These are phyloP conservation scores for Ottelia alismoides DNA, from an alignment of 106 monocot genomes.

Conservation along the genomic window DNA sequence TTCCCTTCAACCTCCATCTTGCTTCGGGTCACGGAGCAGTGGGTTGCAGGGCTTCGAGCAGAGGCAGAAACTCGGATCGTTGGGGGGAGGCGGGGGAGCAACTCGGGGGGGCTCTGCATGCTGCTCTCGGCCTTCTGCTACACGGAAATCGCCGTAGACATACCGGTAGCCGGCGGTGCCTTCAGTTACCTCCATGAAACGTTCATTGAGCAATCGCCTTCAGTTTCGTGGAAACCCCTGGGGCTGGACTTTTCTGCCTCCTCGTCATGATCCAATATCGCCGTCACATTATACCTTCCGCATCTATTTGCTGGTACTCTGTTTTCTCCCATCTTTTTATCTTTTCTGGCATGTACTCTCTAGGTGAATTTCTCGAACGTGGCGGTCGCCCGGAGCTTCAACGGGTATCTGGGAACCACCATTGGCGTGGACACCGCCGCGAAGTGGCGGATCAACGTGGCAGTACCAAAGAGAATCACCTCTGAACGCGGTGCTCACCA, in stretches of 20 bases:
- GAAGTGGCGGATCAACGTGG: too few relatives aligned
- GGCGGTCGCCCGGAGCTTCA: too few relatives aligned
- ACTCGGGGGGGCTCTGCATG: conserved; percentile 8
- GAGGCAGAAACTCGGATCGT: too few relatives aligned
- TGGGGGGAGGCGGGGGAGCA: too few relatives aligned
- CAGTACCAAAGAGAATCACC: not conserved
- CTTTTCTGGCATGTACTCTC: too few relatives aligned
- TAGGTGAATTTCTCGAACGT: too few relatives aligned
- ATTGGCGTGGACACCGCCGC: too few relatives aligned
- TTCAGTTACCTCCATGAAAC: conserved; percentile 10
- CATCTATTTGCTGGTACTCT: not conserved
- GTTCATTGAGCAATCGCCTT: not conserved
- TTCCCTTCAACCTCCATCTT: too few relatives aligned
- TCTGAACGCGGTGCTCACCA: not conserved
- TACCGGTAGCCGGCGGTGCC: conserved; percentile 12
- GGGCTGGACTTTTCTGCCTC: not conserved
- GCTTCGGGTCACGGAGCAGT: too few relatives aligned
- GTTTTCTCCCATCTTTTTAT: not conserved
- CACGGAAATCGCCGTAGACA: conserved; percentile 16
- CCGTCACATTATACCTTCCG: not conserved
- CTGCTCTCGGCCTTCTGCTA: conserved; percentile 19
- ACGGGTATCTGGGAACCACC: too few relatives aligned
- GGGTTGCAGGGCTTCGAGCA: too few relatives aligned
- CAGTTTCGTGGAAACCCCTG: not conserved
- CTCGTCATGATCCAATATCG: too few relatives aligned